Evolutionary conservation across 495 filamentous ascomycete species (phyloP), one percentile per base, ranked within the genome.

Genomic region (Hyphodiscus hymeniophilus): DNA sequence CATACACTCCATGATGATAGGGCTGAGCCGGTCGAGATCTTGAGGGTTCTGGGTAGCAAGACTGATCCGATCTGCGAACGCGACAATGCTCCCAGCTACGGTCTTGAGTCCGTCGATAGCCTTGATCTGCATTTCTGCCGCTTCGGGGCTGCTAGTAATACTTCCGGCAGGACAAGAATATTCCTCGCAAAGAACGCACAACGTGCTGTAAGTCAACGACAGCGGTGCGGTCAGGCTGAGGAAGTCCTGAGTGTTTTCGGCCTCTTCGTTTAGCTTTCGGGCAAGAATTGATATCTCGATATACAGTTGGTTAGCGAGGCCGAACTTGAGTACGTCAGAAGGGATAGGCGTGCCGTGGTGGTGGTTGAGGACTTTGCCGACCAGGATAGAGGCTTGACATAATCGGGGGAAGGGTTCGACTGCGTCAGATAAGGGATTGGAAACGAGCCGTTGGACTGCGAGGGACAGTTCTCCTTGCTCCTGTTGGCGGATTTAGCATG

Each of bases 321-420:
- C 44, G 23, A 35, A 56, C 24, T n/a, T 23, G 12, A 13, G 43
- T 15, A 33, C 57, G 55, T 48, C 55, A 22, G 21, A 51, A 40
- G 36, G 18, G 12, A 43, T 32, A 3, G 21, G 31, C 3, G 50
- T 26, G 28, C 39, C 41, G 43, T 61, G 46, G 24, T 65, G 58
- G 34, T 63, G 58, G 22, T 16, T 20, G 1, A 73, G 38, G 16
- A 70, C 66, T 40, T 65, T 65, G 13, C 69, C 67, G 12, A 71
- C 55, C 35, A 69, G 46, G 8, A 63, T 54, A 3, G 59, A 63
- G 23, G 67, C 66, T 51, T 73, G 70, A 44, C 63, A 66, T 13
- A 72, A 58, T 20, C 69, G 62, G 12, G 66, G 59, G 50, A 72
- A 73, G 2, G 57, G 45, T 42, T 22, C 34, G 17, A 59, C 36